phyloP scores from a whole-genome alignment of 805 yeast genomes.

The Debaryomyces hansenii region DNA sequence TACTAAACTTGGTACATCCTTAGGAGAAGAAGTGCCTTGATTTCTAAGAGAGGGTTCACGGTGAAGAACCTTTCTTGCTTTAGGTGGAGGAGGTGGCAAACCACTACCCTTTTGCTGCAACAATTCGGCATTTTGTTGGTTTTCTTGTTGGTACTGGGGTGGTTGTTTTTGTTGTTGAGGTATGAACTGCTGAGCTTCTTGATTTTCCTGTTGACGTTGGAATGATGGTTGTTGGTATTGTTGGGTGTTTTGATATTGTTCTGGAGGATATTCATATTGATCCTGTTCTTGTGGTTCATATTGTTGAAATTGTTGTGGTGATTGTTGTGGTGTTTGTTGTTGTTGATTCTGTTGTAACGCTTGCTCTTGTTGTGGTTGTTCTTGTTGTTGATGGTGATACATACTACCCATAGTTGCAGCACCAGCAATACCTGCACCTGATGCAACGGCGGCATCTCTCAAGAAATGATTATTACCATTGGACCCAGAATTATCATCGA shows the following conservation, averaged over 20 bases:
- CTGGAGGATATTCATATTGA: constrained; percentile 4
- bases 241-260: constrained; percentile 14
- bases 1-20: constrained; percentile 14
- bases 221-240: constrained; percentile 4
- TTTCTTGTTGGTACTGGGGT: constrained; percentile 1
- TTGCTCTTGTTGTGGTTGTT: constrained; percentile 4
- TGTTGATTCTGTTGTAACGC: constrained; percentile 14
- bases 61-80: constrained; percentile 50
- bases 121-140: constrained; percentile 4
- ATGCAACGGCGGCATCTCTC: constrained; percentile 4
- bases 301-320: neutral
- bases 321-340: constrained; percentile 3
- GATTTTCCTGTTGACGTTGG: neutral
- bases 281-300: neutral
- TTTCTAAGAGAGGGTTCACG: constrained; percentile 23
- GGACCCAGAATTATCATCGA: neutral
- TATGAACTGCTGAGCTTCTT: neutral
- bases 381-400: constrained; percentile 9
- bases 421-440: constrained; percentile 14
- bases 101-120: constrained; percentile 10
- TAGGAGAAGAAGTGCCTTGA: constrained; percentile 1
- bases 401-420: constrained; percentile 9
- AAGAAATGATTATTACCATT: neutral
- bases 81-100: constrained; percentile 55
- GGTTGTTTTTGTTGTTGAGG: neutral